Base-by-base conservation (phyloP, 495 filamentous ascomycete genomes). In the Bacidia gigantensis region DNA sequence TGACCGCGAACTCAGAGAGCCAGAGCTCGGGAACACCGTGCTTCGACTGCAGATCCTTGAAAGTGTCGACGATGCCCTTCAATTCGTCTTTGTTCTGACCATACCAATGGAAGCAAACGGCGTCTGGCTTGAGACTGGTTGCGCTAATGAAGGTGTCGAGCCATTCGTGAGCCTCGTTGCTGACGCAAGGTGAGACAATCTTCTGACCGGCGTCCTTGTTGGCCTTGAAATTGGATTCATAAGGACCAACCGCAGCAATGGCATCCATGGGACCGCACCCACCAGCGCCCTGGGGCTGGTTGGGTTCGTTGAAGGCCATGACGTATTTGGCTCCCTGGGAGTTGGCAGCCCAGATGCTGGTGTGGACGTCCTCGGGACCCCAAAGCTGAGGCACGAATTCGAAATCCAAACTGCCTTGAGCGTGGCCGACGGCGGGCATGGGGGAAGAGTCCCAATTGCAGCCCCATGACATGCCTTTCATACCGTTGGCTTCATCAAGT, bases 1-100 rank as follows among this genome's bases (percentile, higher is more conserved):
- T 67, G 21, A 71, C 64, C 11, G 65, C 68, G 63, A 90, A 93
- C 69, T 95, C 89, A 32, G 86, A 86, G 55, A 92, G 68, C 83
- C 84, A 92, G 61, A 92, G 68, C 20, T 78, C 74, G 56, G 72
- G 68, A 56, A 78, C 70, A 44, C 63, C 63, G 63, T 77, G 60
- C 18, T 59, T 50, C n/a, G 41, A 11, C 2, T 69, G 78, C 35
- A 72, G 62, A 10, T 59, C 54, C 60, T 76, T 60, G 23, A 78
- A 80, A 23, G 76, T 46, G 51, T 65, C 52, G 51, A 87, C 62
- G 60, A 84, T 79, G 20, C 60, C 52, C 53, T 78, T 73, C 72
- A 89, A 82, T 41, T 71, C 66, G 2, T 68, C 62, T 9, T 64
- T 58, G 21, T 64, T 63, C 44, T 68, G 64, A 11, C 50, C 72